A percentile compares a stretch with the other conserved stretches of the same genome.
phyloP scores from a whole-genome alignment of 1,139 yeast genomes.

The Pichia sp. region DNA sequence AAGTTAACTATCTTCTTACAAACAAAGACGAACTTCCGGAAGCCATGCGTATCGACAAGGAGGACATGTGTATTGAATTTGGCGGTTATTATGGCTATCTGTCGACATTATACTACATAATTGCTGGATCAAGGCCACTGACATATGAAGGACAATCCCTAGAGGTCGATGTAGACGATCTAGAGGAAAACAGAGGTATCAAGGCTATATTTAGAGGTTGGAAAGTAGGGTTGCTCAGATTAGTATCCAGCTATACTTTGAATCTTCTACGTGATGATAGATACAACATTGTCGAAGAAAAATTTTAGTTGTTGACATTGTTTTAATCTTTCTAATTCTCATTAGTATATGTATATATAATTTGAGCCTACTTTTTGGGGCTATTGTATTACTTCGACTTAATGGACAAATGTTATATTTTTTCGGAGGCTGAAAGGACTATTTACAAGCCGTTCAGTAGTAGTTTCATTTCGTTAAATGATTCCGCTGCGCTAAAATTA shows the following conservation, averaged over 20 bases:
- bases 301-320: slow-evolving; percentile 24
- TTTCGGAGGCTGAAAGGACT: too few species aligned
- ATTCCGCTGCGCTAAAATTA: background rate
- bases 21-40: slow-evolving; percentile 30
- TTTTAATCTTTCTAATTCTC: background rate
- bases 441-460: too few species aligned
- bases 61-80: slow-evolving; percentile 51
- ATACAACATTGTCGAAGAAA: slow-evolving; percentile 42
- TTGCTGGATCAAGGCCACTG: slow-evolving; percentile 36
- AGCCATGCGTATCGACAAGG: slow-evolving; percentile 32
- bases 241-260: slow-evolving; percentile 82
- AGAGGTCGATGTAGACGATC: slow-evolving; percentile 29
- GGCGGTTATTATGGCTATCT: slow-evolving; percentile 50
- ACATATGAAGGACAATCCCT: slow-evolving; percentile 24
- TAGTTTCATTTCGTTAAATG: background rate
- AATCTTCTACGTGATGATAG: slow-evolving; percentile 55
- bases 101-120: slow-evolving; percentile 46
- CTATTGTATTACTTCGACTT: background rate
- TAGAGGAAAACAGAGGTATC: slow-evolving; percentile 39
- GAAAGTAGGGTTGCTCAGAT: slow-evolving; percentile 78
- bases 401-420: too few species aligned
- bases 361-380: background rate
- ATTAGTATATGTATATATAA: background rate
- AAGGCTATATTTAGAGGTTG: slow-evolving; percentile 78
- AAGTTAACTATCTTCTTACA: slow-evolving; percentile 56